Evolutionary conservation across 345 rosid species (phyloP), one percentile per base, ranked within the genome.

Genomic region (Schrenkiella parvula): DNA sequence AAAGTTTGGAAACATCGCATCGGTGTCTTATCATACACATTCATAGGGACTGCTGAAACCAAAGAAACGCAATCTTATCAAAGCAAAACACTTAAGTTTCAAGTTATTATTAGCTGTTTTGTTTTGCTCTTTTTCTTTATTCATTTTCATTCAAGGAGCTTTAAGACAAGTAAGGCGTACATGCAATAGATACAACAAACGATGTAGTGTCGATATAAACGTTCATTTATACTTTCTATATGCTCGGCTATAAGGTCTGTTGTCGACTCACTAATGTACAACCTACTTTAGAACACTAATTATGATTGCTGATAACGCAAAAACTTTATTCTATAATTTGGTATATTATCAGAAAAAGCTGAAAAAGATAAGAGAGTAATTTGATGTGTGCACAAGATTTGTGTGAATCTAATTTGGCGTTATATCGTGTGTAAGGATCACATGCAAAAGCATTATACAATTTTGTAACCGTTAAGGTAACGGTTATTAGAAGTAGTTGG

Each of bases 1-100:
- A 59, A 74, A 63, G 59, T 39, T 22, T 60, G 39, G 79, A 74
- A 68, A 68, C 79, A 68, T 75, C 69, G 64, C 39, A 38, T 68
- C 64, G 63, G 68, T 61, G 77, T 66, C 78, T 38, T 48, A 47
- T 74, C 72, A 58, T 57, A 15, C n/a, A n/a, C 62, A 15, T 57
- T 10, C 68, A 68, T 68, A 12, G 78, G 63, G 57, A 59, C 73
- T 67, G 62, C 55, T 67, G 54, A 59, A 66, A 44, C 77, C 38
- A 57, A 50, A 46, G 13, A 46, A 74, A 60, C 63, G 70, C 79
- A 75, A 25, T 75, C 68, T 59, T 51, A 39, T 71, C 46, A 53
- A 51, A 62, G 32, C 34, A 42, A 71, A 14, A 19, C 67, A 35
- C 58, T n/a, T n/a, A 5, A 51, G 8, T 12, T 44, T 37, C 10